Conservation (phyloP, 2,329 filamentous ascomycete genomes). For the Exophiala viscosa region DNA sequence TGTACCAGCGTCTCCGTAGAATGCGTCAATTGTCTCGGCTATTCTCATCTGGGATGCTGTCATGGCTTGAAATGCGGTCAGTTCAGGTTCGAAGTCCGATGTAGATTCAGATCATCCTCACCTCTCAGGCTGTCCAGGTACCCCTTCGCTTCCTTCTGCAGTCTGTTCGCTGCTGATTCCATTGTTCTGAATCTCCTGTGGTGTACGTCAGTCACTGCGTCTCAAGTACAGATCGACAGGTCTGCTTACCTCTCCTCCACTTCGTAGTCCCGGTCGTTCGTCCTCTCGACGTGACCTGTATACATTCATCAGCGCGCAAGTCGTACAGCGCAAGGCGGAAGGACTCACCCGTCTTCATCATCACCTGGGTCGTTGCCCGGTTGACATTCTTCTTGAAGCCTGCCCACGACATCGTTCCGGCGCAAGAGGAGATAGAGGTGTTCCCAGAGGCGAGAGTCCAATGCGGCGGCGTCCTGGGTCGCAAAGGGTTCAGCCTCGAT, state of each 20-base stretch:
- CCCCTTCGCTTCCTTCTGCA: constrained; percentile 97
- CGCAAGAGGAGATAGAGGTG: constrained; percentile 1
- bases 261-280: constrained; percentile 97
- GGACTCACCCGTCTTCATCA: constrained; percentile 89
- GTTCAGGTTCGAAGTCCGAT: background rate
- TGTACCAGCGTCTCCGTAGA: constrained; percentile 94
- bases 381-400: constrained; percentile 96
- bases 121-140: constrained; percentile 93
- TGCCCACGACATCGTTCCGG: constrained; percentile 37
- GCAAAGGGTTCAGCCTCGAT: constrained; percentile 2
- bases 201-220: constrained; percentile 4
- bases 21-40: constrained; percentile 97
- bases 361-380: constrained; percentile 97
- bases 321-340: constrained; percentile 30
- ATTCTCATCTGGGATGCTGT: constrained; percentile 99
- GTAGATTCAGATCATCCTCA: constrained; percentile 37
- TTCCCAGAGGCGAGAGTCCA: constrained; percentile 2
- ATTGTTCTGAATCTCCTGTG: constrained; percentile 89
- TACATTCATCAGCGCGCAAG: constrained; percentile 2
- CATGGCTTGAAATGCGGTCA: constrained; percentile 65
- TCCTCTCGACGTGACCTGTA: constrained; percentile 90
- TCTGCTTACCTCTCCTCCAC: constrained; percentile 76
- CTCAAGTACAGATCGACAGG: background rate
- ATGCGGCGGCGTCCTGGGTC: constrained; percentile 7
- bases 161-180: constrained; percentile 84